Base-by-base conservation (phyloP, 495 filamentous ascomycete genomes). In the Baudoinia panamericana region DNA sequence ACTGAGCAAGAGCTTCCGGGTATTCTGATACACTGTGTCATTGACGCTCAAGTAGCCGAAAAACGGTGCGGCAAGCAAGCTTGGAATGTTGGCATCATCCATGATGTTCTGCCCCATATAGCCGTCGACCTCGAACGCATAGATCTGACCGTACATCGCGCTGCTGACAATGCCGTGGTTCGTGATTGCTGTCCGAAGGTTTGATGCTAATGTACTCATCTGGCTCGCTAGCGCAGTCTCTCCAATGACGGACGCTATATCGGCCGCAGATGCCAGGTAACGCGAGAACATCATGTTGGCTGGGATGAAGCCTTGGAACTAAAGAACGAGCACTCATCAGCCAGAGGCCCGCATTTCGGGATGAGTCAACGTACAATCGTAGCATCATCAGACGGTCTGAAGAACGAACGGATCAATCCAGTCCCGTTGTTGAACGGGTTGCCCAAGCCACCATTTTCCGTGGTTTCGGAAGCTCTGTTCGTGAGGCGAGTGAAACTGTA, bases 201-300 rank as follows among this genome's bases (percentile, higher is more conserved):
- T 54, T 19, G 40, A 27, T 2, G 73, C 67, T 35, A 78, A 60
- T 15, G 56, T 54, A 7, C 55, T 54, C 75, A 80, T 80, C 22
- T 48, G 44, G 2, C 27, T 27, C 0, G 68, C 64, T 5, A 78
- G 62, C 16, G 65, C 52, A 31, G 42, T 43, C 15, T 50, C 61
- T 33, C 63, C 60, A 10, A 78, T 57, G 7, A 57, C 55, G 5
- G 59, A 56, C 68, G 73, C 73, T 52, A 80, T 76, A 8, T 54
- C 43, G 0, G 67, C 62, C 3, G 68, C 65, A 9, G 64, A 61
- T 32, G 68, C 63, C 25, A 80, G 66, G 43, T 73, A 76, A 7
- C 62, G 53, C 9, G 72, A 65, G 36, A 75, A 72, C 69, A 79
- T 77, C 77, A 80, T 80, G 41, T 80, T 82, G 3, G 69, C 66